These are phyloP conservation scores for Cinnamomum micranthum DNA, from an alignment of 164 flowering plant species.

Conservation along the genomic window DNA sequence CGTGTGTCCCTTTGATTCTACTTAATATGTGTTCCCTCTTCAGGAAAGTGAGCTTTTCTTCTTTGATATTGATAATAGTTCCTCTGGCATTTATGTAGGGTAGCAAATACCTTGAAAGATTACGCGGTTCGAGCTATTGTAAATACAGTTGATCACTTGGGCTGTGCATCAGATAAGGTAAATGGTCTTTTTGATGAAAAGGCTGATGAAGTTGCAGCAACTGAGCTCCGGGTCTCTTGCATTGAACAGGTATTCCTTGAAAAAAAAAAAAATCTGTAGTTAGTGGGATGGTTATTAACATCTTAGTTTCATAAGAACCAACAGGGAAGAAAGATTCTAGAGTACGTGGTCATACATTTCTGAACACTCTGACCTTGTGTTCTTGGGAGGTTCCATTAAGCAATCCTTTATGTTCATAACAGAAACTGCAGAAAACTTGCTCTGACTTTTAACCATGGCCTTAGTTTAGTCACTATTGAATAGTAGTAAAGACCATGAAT, in stretches of 20 bases:
- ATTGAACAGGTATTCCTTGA: conserved; percentile 66
- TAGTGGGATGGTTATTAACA: too few relatives aligned
- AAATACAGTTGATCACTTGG: conserved; percentile 92
- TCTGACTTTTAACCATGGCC: background rate
- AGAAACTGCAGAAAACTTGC: background rate
- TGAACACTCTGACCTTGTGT: background rate
- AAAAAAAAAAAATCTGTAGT: too few relatives aligned
- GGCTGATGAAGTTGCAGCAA: conserved; percentile 65
- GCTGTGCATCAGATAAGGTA: conserved; percentile 73
- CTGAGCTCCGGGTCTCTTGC: conserved; percentile 72
- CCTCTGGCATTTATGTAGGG: conserved; percentile 38
- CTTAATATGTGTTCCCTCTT: background rate
- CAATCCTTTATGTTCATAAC: background rate
- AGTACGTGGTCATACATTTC: background rate
- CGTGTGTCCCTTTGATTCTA: conserved; percentile 40
- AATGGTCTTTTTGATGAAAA: conserved; percentile 74
- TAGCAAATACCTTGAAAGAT: conserved; percentile 77
- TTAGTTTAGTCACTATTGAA: background rate
- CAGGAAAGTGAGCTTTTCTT: background rate
- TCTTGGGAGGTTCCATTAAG: background rate
- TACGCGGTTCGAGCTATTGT: conserved; percentile 85
- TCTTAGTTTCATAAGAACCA: too few relatives aligned
- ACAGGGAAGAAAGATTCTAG: too few relatives aligned
- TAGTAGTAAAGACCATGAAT: background rate
- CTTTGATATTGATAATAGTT: background rate